Conservation (phyloP, 306 rosid genomes). For the Macrotyloma uniflorum region DNA sequence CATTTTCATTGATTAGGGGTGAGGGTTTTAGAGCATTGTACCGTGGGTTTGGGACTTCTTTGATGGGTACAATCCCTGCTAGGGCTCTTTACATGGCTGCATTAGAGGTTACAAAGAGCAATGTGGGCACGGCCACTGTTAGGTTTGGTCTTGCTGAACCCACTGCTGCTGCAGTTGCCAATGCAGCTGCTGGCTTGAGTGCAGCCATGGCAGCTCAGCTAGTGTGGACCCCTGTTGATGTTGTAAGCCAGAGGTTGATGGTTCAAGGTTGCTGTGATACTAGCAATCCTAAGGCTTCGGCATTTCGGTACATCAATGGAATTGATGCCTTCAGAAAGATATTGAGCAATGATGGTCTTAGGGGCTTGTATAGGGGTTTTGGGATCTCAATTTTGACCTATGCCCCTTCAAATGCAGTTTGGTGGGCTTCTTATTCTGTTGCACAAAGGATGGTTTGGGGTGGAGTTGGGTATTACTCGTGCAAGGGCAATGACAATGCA, state of each 20-base stretch:
- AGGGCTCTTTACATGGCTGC: constrained; percentile 86
- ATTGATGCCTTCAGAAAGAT: constrained; percentile 82
- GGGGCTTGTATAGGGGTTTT: constrained; percentile 64
- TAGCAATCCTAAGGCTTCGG: constrained; percentile 44
- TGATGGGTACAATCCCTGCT: constrained; percentile 85
- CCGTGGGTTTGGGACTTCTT: constrained; percentile 91
- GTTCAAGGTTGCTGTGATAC: constrained; percentile 61
- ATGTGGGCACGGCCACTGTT: constrained; percentile 70
- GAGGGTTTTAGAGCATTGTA: constrained; percentile 81
- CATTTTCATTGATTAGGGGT: constrained; percentile 62
- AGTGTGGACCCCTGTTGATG: constrained; percentile 91
- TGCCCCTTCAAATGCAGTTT: constrained; percentile 86
- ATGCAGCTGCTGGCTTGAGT: constrained; percentile 79
- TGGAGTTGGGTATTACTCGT: constrained; percentile 61
- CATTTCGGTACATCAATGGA: constrained; percentile 62
- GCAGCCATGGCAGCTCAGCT: constrained; percentile 88
- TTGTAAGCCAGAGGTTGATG: constrained; percentile 56
- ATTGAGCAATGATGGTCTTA: constrained; percentile 63
- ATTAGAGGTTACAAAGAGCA: constrained; percentile 84
- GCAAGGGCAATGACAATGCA: constrained; percentile 45
- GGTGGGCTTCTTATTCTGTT: constrained; percentile 95
- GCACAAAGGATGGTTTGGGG: constrained; percentile 78
- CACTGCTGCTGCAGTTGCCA: constrained; percentile 67
- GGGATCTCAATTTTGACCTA: constrained; percentile 74
- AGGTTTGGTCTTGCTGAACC: constrained; percentile 75